Percentiles rank a stretch among this genome's conserved stretches.
Evolutionary conservation across 352 stramenopile species (phyloP).

Genomic region (Phytopythium delawarense): DNA sequence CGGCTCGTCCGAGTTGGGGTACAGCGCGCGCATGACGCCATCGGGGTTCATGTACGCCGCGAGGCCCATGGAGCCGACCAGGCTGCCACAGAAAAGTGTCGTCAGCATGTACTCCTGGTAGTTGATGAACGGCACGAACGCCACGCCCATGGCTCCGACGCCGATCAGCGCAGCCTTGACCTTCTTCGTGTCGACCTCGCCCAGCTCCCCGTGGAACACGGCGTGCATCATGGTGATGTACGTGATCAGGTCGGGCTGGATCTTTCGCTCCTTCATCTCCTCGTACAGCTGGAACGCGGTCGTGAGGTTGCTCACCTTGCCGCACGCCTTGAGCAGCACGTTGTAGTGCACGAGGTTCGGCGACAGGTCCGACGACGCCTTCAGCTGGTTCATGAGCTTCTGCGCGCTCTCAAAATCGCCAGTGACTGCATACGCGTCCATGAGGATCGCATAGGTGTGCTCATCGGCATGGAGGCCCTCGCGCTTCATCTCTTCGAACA

Average conservation of each 20-base stretch:
- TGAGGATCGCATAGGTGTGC: constrained; percentile 72
- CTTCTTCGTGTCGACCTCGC: constrained; percentile 56
- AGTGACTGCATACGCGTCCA: constrained; percentile 59
- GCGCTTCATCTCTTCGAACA: constrained; percentile 58
- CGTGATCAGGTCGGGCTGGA: constrained; percentile 66
- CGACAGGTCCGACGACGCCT: constrained; percentile 19
- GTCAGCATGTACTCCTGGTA: constrained; percentile 73
- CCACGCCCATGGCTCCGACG: constrained; percentile 47
- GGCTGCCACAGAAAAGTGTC: constrained; percentile 63
- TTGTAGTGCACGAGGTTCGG: constrained; percentile 80
- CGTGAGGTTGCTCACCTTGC: constrained; percentile 64
- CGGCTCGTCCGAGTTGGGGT: constrained; percentile 74
- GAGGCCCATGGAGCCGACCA: constrained; percentile 78
- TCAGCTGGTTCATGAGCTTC: constrained; percentile 51
- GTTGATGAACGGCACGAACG: constrained; percentile 66
- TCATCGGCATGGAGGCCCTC: constrained; percentile 44
- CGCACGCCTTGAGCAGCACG: constrained; percentile 67
- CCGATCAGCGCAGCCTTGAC: constrained; percentile 62
- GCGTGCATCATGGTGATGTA: constrained; percentile 89
- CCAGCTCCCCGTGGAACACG: constrained; percentile 77
- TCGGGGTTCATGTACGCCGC: constrained; percentile 84
- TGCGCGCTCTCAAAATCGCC: constrained; percentile 54
- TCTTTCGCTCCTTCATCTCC: constrained; percentile 76
- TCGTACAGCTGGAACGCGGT: constrained; percentile 81
- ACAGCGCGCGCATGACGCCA: constrained; percentile 72